A percentile compares a stretch with the other conserved stretches of the same genome.
These are phyloP conservation scores for Ceratocystis huliohia DNA, from an alignment of 2,329 filamentous ascomycete genomes.

Conservation along the genomic window DNA sequence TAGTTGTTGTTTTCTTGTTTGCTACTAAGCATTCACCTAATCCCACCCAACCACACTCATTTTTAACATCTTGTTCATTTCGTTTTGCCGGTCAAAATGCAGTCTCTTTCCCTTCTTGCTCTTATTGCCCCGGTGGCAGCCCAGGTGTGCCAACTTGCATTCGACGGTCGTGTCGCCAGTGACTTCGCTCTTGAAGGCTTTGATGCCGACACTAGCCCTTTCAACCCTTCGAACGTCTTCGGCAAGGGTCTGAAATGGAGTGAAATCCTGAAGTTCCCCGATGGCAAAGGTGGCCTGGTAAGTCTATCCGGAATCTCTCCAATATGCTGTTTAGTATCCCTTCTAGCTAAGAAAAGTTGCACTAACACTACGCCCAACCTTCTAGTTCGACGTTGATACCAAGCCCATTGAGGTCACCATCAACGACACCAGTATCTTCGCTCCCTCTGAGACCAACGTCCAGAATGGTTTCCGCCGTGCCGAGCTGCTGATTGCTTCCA, in stretches of 20 bases:
- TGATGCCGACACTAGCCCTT: constrained; percentile 31
- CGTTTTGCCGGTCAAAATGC: constrained; percentile 20
- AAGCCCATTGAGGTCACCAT: constrained; percentile 43
- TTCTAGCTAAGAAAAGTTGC: too few species aligned
- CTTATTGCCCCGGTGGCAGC: constrained; percentile 17
- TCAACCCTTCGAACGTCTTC: constrained; percentile 40
- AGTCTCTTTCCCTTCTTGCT: constrained; percentile 26
- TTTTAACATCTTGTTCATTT: not conserved
- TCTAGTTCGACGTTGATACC: constrained; percentile 33
- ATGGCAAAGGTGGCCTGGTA: constrained; percentile 31
- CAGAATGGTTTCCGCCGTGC: constrained; percentile 50
- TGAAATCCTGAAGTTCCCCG: constrained; percentile 37
- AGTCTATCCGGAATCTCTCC: constrained; percentile 19
- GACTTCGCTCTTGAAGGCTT: constrained; percentile 31
- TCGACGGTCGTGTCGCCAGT: constrained; percentile 36
- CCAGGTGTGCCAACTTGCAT: constrained; percentile 24
- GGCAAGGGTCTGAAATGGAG: constrained; percentile 40
- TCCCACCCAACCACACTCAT: not conserved
- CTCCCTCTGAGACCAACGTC: constrained; percentile 34
- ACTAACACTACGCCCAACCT: constrained; percentile 6
- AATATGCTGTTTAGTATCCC: not conserved
- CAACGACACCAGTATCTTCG: constrained; percentile 47
- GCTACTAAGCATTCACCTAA: not conserved
- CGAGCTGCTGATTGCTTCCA: constrained; percentile 41
- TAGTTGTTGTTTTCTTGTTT: constrained; percentile 15